phyloP scores from a whole-genome alignment of 139 green algal species.

The Tetraselmis chui region DNA sequence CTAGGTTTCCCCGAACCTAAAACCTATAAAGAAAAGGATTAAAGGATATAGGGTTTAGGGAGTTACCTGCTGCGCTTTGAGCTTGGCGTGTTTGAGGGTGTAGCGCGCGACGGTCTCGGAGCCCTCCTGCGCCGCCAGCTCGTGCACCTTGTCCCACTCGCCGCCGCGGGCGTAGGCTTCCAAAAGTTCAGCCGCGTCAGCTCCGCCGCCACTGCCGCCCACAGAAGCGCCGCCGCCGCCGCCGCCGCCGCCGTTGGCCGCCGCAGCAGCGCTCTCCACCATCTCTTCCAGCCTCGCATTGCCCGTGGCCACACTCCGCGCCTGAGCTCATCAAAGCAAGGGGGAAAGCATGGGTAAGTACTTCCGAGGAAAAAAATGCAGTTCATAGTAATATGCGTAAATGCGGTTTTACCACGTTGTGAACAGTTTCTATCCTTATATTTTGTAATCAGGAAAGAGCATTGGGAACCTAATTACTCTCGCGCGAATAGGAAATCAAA shows the following conservation, averaged over 20 bases:
- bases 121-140: slow-evolving; percentile 40
- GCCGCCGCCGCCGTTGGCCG: neutral
- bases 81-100: slow-evolving; percentile 50
- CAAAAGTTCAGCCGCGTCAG: neutral
- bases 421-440: no score
- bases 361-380: no score
- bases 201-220: neutral
- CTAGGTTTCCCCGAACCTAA: no score
- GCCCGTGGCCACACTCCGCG: neutral
- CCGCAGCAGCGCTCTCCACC: neutral
- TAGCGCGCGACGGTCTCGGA: slow-evolving; percentile 38
- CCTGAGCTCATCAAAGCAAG: neutral
- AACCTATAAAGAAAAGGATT: no score
- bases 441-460: no score
- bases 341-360: no score
- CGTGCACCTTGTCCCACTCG: slow-evolving; percentile 61
- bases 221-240: neutral
- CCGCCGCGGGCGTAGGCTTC: slow-evolving; percentile 8
- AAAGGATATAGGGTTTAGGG: neutral
- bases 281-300: neutral
- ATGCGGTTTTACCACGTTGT: no score
- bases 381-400: no score
- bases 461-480: no score
- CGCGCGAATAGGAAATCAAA: no score
- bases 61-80: slow-evolving; percentile 44